phyloP scores from a whole-genome alignment of 345 rosid species.

The Rubroshorea leprosula region DNA sequence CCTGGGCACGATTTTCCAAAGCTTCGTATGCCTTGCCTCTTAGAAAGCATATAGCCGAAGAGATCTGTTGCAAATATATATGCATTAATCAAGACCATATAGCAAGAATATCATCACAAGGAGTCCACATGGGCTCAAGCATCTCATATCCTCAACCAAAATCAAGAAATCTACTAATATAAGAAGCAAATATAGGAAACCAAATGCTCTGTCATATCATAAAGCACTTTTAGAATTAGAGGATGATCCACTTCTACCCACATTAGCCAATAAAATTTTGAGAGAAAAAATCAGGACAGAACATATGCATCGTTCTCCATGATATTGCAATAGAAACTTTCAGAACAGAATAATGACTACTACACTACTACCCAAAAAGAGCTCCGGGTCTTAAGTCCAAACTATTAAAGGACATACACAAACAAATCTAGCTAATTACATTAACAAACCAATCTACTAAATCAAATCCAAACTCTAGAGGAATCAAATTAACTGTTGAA shows the following conservation, averaged over 20 bases:
- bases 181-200: no score
- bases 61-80: slow-evolving; percentile 41
- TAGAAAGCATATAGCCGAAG: slow-evolving; percentile 88
- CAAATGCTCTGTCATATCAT: background rate
- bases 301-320: background rate
- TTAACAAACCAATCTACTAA: no score
- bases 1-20: slow-evolving; percentile 80
- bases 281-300: background rate
- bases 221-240: background rate
- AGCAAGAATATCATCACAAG: background rate
- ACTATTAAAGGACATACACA: background rate
- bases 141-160: background rate
- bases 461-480: no score
- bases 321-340: background rate
- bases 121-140: background rate
- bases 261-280: background rate
- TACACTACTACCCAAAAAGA: background rate
- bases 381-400: no score
- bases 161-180: no score
- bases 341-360: background rate
- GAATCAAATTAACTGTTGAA: background rate
- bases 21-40: slow-evolving; percentile 95
- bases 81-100: background rate
- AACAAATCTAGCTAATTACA: no score
- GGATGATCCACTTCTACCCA: background rate